A percentile compares a stretch with the other conserved stretches of the same genome.
Evolutionary conservation across 2,329 filamentous ascomycete genomes (phyloP).

Genomic region (Leptographium wingfieldii): DNA sequence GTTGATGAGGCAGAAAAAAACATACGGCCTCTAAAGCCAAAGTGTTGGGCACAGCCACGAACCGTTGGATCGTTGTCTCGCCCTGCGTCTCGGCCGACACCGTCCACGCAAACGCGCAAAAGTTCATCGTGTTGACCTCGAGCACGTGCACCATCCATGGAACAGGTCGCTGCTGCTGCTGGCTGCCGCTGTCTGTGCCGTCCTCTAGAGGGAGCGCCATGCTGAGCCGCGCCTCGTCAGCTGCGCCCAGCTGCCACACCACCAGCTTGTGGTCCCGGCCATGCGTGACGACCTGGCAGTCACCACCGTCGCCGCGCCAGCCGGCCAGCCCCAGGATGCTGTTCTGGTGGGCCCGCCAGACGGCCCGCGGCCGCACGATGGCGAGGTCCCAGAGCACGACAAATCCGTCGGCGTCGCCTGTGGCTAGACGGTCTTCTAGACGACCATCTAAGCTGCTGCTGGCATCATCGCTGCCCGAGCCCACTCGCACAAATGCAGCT

Average conservation of each 20-base stretch:
- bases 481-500: slow-evolving; percentile 7
- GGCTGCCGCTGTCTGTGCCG: slow-evolving; percentile 14
- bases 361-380: slow-evolving; percentile 66
- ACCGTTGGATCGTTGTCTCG: slow-evolving; percentile 7
- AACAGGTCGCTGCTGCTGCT: slow-evolving; percentile 25
- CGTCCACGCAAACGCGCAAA: slow-evolving; percentile 63
- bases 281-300: slow-evolving; percentile 63
- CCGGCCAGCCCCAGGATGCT: slow-evolving; percentile 62
- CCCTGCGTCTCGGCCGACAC: slow-evolving; percentile 23
- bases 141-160: slow-evolving; percentile 82
- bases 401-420: slow-evolving; percentile 84
- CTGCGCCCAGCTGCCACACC: slow-evolving; percentile 61
- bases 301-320: slow-evolving; percentile 46
- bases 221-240: slow-evolving; percentile 53
- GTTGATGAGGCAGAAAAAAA: not conserved
- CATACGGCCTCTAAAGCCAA: slow-evolving; percentile 56
- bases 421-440: slow-evolving; percentile 61
- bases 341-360: slow-evolving; percentile 75
- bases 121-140: slow-evolving; percentile 87
- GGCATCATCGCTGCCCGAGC: slow-evolving; percentile 13
- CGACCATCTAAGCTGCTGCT: slow-evolving; percentile 10
- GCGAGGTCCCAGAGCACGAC: slow-evolving; percentile 75
- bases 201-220: slow-evolving; percentile 59
- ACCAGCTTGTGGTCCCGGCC: slow-evolving; percentile 71
- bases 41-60: slow-evolving; percentile 73